phyloP scores from a whole-genome alignment of 345 rosid species.

The Euphorbia tirucalli region DNA sequence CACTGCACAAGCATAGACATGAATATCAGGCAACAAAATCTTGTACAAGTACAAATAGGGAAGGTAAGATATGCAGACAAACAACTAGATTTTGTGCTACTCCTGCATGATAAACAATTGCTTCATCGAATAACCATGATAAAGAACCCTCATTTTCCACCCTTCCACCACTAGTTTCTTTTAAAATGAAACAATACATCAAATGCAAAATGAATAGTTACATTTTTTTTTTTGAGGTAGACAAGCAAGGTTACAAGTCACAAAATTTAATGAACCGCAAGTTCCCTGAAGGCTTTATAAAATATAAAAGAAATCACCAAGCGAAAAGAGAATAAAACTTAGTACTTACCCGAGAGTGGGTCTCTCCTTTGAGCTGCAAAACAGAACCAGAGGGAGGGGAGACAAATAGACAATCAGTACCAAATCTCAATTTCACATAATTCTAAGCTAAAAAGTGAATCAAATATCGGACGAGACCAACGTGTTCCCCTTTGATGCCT shows the following conservation, averaged over 20 bases:
- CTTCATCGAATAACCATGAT: background rate
- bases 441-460: background rate
- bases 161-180: background rate
- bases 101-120: background rate
- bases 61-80: background rate
- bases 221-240: no score
- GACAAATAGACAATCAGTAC: background rate
- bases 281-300: background rate
- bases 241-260: no score
- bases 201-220: background rate
- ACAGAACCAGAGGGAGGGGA: background rate
- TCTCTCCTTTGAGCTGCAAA: slow-evolving; percentile 38
- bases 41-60: background rate
- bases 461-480: background rate
- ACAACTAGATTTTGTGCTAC: background rate
- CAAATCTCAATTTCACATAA: background rate
- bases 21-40: background rate
- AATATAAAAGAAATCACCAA: background rate
- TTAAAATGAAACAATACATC: background rate
- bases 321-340: background rate
- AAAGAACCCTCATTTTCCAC: background rate
- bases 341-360: slow-evolving; percentile 36
- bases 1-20: slow-evolving; percentile 41
- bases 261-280: background rate
- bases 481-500: background rate